Conservation (phyloP, 2,329 filamentous ascomycete species). For the Fusarium devonianum region DNA sequence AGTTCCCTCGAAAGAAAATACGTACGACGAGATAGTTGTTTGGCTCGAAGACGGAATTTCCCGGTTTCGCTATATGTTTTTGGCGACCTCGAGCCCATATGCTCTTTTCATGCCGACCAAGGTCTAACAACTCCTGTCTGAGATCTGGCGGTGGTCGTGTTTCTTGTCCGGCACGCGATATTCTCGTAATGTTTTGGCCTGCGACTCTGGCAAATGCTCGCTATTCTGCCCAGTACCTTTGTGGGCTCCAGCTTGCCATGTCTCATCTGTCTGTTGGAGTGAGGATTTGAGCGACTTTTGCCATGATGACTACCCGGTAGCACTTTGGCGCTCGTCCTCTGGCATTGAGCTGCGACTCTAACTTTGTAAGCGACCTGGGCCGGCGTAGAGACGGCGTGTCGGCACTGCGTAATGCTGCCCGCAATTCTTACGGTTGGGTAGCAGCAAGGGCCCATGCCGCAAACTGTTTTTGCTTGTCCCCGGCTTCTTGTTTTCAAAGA, state of each 20-base stretch:
- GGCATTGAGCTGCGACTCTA: slow-evolving; percentile 15
- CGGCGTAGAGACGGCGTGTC: slow-evolving; percentile 26
- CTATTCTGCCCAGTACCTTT: slow-evolving; percentile 15
- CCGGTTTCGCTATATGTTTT: slow-evolving; percentile 38
- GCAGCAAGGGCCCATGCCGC: slow-evolving; percentile 24
- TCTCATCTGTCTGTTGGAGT: neutral
- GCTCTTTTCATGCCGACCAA: slow-evolving; percentile 3
- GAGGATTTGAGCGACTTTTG: neutral
- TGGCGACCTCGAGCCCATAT: slow-evolving; percentile 49
- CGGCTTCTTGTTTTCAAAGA: slow-evolving; percentile 7
- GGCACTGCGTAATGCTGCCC: slow-evolving; percentile 27
- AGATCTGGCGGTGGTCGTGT: slow-evolving; percentile 11
- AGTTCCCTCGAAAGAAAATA: too few species aligned
- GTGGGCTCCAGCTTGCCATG: slow-evolving; percentile 1
- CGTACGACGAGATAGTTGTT: too few species aligned
- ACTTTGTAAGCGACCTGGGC: slow-evolving; percentile 27
- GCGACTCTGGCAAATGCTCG: slow-evolving; percentile 5
- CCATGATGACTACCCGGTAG: slow-evolving; percentile 14
- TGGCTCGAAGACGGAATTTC: too few species aligned
- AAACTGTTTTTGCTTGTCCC: slow-evolving; percentile 22
- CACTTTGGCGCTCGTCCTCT: slow-evolving; percentile 13
- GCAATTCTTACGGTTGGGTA: slow-evolving; percentile 29
- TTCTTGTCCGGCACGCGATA: slow-evolving; percentile 16
- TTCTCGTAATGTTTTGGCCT: slow-evolving; percentile 6
- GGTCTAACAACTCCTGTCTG: slow-evolving; percentile 6